Percentiles rank a stretch among this genome's conserved stretches.
These are phyloP conservation scores for Cystobasidium ongulense DNA, from an alignment of 768 basidiomycete species.

Conservation along the genomic window DNA sequence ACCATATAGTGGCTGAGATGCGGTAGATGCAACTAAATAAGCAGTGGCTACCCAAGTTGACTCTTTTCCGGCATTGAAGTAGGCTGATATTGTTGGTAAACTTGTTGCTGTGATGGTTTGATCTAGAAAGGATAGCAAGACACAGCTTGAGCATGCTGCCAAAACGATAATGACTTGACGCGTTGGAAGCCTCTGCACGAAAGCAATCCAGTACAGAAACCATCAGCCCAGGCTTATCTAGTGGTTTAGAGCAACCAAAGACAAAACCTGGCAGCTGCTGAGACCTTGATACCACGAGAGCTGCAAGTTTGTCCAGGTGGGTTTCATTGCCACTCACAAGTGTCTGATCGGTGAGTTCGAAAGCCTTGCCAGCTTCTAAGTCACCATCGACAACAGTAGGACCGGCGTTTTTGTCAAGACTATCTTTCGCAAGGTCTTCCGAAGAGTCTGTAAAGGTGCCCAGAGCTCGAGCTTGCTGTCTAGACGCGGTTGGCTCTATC, in stretches of 20 bases:
- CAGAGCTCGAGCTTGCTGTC: neutral
- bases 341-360: slow-evolving; percentile 7
- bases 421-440: neutral
- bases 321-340: neutral
- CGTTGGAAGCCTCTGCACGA: slow-evolving; percentile 39
- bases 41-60: slow-evolving; percentile 46
- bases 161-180: slow-evolving; percentile 47
- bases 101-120: slow-evolving; percentile 45
- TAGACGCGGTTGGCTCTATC: neutral
- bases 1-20: slow-evolving; percentile 42
- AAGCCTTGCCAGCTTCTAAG: neutral
- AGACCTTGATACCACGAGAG: no score
- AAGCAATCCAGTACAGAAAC: no score
- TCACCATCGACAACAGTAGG: neutral
- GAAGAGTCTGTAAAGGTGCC: neutral
- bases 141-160: slow-evolving; percentile 43
- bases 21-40: slow-evolving; percentile 44
- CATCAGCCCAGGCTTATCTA: no score
- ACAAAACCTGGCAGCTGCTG: no score
- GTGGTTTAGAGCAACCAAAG: no score
- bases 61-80: slow-evolving; percentile 35
- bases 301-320: neutral
- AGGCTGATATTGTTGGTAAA: slow-evolving; percentile 35
- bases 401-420: neutral
- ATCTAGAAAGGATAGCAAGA: slow-evolving; percentile 47